Evolutionary conservation across 179 eudicot species (phyloP).

Genomic region (Drosera spatulata): DNA sequence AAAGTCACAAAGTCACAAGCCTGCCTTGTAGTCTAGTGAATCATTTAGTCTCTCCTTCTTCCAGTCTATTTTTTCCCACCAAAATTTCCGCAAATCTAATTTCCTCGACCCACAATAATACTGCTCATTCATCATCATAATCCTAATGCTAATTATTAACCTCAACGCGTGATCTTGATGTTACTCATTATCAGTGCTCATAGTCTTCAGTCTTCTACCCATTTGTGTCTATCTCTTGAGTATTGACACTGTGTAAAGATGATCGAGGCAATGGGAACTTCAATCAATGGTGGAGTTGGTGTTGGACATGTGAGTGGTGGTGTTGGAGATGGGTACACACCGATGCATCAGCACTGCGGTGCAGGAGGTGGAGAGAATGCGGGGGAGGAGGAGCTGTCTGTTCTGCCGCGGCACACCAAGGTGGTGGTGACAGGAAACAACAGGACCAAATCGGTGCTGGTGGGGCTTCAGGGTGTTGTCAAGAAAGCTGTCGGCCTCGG

Average conservation of each 20-base stretch:
- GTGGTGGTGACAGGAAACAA: conserved; percentile 94
- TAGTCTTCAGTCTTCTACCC: background rate
- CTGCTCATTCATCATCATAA: no score
- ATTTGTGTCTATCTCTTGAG: background rate
- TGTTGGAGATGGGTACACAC: conserved; percentile 9
- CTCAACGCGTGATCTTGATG: conserved; percentile 21
- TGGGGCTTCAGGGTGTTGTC: conserved; percentile 63
- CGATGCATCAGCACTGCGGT: conserved; percentile 22
- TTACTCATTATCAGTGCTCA: conserved; percentile 3
- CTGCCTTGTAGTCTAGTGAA: no score
- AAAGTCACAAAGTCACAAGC: no score
- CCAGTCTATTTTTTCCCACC: conserved; percentile 16
- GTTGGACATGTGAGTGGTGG: no score
- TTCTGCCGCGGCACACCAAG: conserved; percentile 87
- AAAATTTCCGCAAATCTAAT: conserved; percentile 2
- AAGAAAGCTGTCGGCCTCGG: no score
- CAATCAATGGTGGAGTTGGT: conserved; percentile 18
- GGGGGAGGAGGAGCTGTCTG: conserved; percentile 83
- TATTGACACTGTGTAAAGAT: conserved; percentile 10
- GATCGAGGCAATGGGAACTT: conserved; percentile 38
- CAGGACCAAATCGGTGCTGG: conserved; percentile 89
- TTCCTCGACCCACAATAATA: no score
- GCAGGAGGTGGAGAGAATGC: conserved; percentile 31
- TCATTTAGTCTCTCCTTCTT: conserved; percentile 4
- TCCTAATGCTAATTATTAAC: no score